Base-by-base conservation (phyloP, 306 rosid species). In the Styphnolobium japonicum region DNA sequence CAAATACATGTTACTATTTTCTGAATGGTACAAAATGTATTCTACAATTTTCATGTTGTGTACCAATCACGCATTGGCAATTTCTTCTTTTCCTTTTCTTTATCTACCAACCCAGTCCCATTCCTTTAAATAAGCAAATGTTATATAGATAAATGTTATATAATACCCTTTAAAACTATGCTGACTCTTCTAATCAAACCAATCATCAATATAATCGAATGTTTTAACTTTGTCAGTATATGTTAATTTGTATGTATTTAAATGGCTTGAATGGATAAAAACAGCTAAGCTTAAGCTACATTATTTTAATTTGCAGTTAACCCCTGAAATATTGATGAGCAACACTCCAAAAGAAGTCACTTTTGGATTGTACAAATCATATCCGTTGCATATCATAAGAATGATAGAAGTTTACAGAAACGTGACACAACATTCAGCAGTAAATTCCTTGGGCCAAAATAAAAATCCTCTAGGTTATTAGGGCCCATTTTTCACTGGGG, bases 341-440 rank as follows among this genome's bases (percentile, higher is more conserved):
- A 56, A 34, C 6, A 18, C 37, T 18, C 12, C 67, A 71, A 29
- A 6, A 29, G n/a, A 49, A 31, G 63, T 71, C 79, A 51, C 73
- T 57, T 45, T 65, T 43, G 19, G 22, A 15, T 16, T 23, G 42
- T 15, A 33, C 14, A 31, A 18, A 43, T 22, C 11, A 52, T 42
- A 73, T 29, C 31, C 11, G 18, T 15, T 0, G 9, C 22, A 62
- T n/a, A 51, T 39, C 33, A 5, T 58, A 18, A 42, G 78, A 76
- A 49, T 77, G 87, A 80, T 43, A 64, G 76, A 80, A 34, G 76
- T 8, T 53, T 63, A 18, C n/a, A 45, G 73, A 80, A 84, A n/a
- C 45, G 52, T 75, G 80, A 36, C 58, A 65, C 1, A 19, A 14
- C 39, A 27, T 18, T n/a, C 12, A n/a, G 53, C 67, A 34, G 52